Conservation (phyloP, 768 basidiomycete genomes). For the Termitomyces bulborhizus region DNA sequence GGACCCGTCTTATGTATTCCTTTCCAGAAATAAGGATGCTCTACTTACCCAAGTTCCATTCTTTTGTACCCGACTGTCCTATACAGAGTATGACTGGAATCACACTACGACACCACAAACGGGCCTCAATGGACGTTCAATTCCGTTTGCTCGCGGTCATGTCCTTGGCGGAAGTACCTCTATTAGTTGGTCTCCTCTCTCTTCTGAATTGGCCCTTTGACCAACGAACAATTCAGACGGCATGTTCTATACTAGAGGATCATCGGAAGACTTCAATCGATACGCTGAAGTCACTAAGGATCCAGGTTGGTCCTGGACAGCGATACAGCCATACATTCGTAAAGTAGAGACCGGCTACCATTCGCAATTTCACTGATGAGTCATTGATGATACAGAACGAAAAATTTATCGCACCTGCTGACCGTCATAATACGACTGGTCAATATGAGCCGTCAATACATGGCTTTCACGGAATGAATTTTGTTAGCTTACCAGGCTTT, state of each 20-base stretch:
- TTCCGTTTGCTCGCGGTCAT: slow-evolving; percentile 20
- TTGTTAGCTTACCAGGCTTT: slow-evolving; percentile 24
- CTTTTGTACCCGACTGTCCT: slow-evolving; percentile 11
- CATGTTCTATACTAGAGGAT: slow-evolving; percentile 27
- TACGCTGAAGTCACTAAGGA: slow-evolving; percentile 23
- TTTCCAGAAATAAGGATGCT: slow-evolving; percentile 7
- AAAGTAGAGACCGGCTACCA: slow-evolving; percentile 12
- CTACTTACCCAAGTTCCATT: slow-evolving; percentile 10
- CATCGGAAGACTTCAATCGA: slow-evolving; percentile 24
- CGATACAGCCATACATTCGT: slow-evolving; percentile 20
- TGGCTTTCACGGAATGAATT: slow-evolving; percentile 21
- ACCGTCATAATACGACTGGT: slow-evolving; percentile 25
- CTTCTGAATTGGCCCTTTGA: neutral
- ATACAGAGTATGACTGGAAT: slow-evolving; percentile 23
- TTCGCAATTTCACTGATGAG: neutral
- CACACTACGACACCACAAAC: slow-evolving; percentile 23
- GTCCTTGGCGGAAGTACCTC: slow-evolving; percentile 25
- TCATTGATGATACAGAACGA: slow-evolving; percentile 22
- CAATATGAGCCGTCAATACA: slow-evolving; percentile 27
- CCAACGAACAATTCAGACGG: slow-evolving; percentile 13
- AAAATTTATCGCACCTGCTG: slow-evolving; percentile 22
- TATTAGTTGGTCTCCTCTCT: slow-evolving; percentile 16
- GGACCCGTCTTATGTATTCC: neutral
- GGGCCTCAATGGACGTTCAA: slow-evolving; percentile 16
- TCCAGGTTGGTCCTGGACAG: slow-evolving; percentile 26